phyloP scores from a whole-genome alignment of 2,329 filamentous ascomycete genomes.

The Shiraia bambusicola region DNA sequence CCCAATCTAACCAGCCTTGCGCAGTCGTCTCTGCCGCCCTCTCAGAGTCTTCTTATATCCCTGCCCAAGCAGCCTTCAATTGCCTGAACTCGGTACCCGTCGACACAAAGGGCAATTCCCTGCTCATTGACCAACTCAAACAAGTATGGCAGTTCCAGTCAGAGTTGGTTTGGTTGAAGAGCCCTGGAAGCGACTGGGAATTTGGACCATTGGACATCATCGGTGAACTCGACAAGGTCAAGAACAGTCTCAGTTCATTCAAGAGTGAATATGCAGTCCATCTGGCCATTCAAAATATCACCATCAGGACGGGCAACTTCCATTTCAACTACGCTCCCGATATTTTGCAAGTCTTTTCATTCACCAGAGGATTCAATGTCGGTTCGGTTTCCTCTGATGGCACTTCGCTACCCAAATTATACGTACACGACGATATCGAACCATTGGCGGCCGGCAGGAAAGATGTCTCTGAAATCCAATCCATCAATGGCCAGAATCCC shows the following conservation, averaged over 20 bases:
- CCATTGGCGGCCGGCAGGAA: constrained; percentile 11
- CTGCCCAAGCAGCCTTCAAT: constrained; percentile 24
- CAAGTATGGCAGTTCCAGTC: constrained; percentile 40
- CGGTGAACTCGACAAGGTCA: constrained; percentile 37
- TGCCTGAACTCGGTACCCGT: constrained; percentile 40
- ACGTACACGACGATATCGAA: constrained; percentile 23
- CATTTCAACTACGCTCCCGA: constrained; percentile 33
- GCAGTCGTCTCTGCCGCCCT: constrained; percentile 14
- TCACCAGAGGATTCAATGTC: constrained; percentile 16
- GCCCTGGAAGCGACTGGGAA: constrained; percentile 35
- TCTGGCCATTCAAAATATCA: constrained; percentile 31
- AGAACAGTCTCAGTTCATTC: constrained; percentile 28
- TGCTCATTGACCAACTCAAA: constrained; percentile 35
- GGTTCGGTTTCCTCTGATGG: constrained; percentile 37
- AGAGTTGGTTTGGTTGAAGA: constrained; percentile 39
- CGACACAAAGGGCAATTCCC: constrained; percentile 21
- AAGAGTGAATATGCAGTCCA: constrained; percentile 44
- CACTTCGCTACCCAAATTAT: constrained; percentile 37
- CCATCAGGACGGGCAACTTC: constrained; percentile 26
- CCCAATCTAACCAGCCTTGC: constrained; percentile 24
- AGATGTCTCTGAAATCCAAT: constrained; percentile 27
- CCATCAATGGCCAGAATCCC: constrained; percentile 31
- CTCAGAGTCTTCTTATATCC: constrained; percentile 3
- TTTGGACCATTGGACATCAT: constrained; percentile 39
- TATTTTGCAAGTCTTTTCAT: constrained; percentile 30